Base-by-base conservation (phyloP, 805 yeast species). In the Ogataea kodamae region DNA sequence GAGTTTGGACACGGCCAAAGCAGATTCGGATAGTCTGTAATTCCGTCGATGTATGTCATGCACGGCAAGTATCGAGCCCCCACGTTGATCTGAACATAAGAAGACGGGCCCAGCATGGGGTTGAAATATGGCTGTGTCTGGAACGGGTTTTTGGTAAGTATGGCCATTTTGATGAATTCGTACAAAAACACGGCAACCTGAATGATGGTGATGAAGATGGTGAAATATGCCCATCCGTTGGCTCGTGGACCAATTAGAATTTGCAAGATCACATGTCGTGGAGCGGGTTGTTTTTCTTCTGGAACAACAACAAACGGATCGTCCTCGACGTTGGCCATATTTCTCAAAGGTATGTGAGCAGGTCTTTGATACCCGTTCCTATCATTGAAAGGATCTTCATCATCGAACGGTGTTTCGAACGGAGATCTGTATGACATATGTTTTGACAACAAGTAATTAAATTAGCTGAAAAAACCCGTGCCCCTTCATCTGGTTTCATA, bases 41-140 rank as follows among this genome's bases (percentile, higher is more conserved):
- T 52, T 4, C 67, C 69, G 17, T 54, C 49, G 16, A 79, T 64
- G 23, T 54, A 48, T 27, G 72, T 72, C 86, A 81, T 78, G 51
- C 89, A 81, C 0, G 88, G 86, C 2, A 72, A 67, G 52, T 78
- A 81, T 18, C 88, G 55, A 3, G 86, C 79, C 2, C 89, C 89
- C 71, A 78, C 70, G 45, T 76, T 72, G 37, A 81, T 78, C 49
- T 76, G 67, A 1, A 80, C 62, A 47, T 78, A 78, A 0, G 79
- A 60, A 3, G 86, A 78, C 9, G 89, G 89, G 1, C 89, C 89
- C 17, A 81, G 53, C 88, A 81, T 81, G 5, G 88, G 89, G 52
- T 81, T 81, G 62, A 81, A 78, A 40, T 75, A 72, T 5, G 89
- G 89, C 45, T 77, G 56, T 0, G 84, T 76, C 50, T 77, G 85